Conservation (phyloP, 2,329 filamentous ascomycete genomes). For the Akanthomyces uredinophilus region DNA sequence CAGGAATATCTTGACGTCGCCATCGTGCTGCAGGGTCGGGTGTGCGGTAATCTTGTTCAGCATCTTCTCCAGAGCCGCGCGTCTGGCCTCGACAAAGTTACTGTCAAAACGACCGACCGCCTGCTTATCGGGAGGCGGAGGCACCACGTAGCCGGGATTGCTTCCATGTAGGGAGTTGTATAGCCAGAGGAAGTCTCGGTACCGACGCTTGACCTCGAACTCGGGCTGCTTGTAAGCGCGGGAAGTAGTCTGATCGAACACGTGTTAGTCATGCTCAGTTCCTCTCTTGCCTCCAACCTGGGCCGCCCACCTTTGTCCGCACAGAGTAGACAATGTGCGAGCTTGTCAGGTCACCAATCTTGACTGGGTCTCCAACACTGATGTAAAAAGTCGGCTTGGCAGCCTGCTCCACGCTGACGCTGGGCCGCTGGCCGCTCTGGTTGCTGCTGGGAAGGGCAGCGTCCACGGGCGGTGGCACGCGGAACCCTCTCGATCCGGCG, state of each 20-base stretch:
- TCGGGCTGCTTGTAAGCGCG: constrained; percentile 92
- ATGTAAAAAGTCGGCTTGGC: constrained; percentile 90
- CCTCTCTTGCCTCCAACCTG: not conserved
- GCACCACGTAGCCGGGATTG: constrained; percentile 91
- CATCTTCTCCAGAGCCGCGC: constrained; percentile 94
- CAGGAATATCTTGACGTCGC: constrained; percentile 90
- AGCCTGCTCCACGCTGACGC: constrained; percentile 87
- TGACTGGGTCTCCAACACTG: constrained; percentile 90
- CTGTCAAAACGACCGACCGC: constrained; percentile 92
- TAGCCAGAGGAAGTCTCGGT: constrained; percentile 95
- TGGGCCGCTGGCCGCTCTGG: constrained; percentile 58
- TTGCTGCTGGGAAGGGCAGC: constrained; percentile 49
- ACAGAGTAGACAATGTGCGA: constrained; percentile 98
- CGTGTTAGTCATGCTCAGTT: constrained; percentile 15
- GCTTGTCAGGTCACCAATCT: constrained; percentile 93
- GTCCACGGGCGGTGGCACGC: constrained; percentile 62
- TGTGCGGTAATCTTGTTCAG: constrained; percentile 91
- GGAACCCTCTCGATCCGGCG: constrained; percentile 41
- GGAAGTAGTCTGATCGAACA: constrained; percentile 67
- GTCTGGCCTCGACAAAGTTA: constrained; percentile 90
- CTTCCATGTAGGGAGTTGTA: constrained; percentile 93
- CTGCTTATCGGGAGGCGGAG: constrained; percentile 95
- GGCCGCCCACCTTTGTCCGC: constrained; percentile 67
- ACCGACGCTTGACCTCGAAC: constrained; percentile 89
- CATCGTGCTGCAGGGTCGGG: constrained; percentile 85